A percentile compares a stretch with the other conserved stretches of the same genome.
phyloP scores from a whole-genome alignment of 805 yeast species.

The Isabelozyma heimii region DNA sequence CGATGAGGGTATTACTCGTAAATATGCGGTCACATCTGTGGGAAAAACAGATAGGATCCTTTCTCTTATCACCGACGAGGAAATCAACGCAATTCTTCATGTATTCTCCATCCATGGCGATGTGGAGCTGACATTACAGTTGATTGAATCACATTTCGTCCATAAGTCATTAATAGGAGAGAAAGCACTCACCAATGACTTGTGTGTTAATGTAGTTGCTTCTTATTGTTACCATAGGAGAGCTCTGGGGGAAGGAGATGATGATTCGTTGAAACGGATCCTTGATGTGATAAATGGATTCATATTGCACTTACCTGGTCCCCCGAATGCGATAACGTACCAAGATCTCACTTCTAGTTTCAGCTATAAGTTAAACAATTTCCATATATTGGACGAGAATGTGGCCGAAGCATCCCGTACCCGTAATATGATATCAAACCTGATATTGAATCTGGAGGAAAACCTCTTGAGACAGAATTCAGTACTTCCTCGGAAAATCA shows the following conservation, averaged over 20 bases:
- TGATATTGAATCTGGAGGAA: conserved; percentile 9
- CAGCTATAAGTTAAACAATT: not conserved
- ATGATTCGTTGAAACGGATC: conserved; percentile 24
- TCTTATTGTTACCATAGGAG: conserved; percentile 29
- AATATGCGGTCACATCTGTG: conserved; percentile 17
- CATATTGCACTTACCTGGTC: not conserved
- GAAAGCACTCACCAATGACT: conserved; percentile 28
- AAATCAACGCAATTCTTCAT: conserved; percentile 25
- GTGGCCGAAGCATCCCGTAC: not conserved
- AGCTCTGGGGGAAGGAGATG: conserved; percentile 10
- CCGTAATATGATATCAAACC: conserved; percentile 1
- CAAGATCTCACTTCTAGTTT: not conserved
- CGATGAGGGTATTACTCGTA: conserved; percentile 17
- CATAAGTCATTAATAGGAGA: conserved; percentile 31
- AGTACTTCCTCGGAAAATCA: conserved; percentile 15
- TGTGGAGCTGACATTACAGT: conserved; percentile 26
- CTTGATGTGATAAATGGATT: conserved; percentile 31
- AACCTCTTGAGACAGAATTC: conserved; percentile 5
- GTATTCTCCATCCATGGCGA: conserved; percentile 36
- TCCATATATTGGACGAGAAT: not conserved
- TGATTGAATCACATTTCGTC: conserved; percentile 36
- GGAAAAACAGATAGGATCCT: conserved; percentile 3
- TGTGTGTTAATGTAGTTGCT: conserved; percentile 29
- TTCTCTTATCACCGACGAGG: conserved; percentile 17
- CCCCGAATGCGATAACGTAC: not conserved